Conservation (phyloP, 2,329 filamentous ascomycete genomes). For the Purpureocillium lavendulum region DNA sequence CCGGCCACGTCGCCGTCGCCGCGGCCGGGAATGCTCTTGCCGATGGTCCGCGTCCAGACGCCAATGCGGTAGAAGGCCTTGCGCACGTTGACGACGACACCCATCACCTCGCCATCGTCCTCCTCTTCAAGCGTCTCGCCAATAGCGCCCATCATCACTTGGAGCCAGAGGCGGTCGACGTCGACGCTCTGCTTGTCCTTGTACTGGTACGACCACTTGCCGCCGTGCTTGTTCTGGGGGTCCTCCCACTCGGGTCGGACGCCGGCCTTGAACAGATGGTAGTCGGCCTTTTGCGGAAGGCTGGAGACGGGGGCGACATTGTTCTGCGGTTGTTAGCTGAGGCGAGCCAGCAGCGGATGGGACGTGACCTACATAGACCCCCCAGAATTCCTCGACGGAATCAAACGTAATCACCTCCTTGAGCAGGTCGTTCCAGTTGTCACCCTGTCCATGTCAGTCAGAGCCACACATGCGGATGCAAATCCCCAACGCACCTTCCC, state of each 20-base stretch:
- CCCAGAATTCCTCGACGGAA: constrained; percentile 99
- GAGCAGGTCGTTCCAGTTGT: constrained; percentile 97
- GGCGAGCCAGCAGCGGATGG: constrained; percentile 7
- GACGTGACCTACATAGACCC: constrained; percentile 82
- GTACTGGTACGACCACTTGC: constrained; percentile 98
- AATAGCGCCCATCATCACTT: constrained; percentile 93
- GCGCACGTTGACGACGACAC: constrained; percentile 96
- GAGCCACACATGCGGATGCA: constrained; percentile 4
- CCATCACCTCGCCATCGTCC: constrained; percentile 95
- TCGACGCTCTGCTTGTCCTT: constrained; percentile 89
- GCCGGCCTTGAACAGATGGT: constrained; percentile 97
- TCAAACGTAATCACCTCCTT: constrained; percentile 99
- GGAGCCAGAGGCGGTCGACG: constrained; percentile 93
- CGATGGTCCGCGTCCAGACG: constrained; percentile 92
- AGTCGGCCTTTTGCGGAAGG: constrained; percentile 94
- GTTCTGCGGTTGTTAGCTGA: constrained; percentile 54
- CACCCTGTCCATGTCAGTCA: constrained; percentile 48
- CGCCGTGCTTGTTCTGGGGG: constrained; percentile 95
- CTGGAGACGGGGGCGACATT: constrained; percentile 96
- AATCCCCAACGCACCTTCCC: constrained; percentile 60
- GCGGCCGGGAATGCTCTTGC: constrained; percentile 71
- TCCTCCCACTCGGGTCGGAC: constrained; percentile 99
- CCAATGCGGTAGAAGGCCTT: constrained; percentile 98
- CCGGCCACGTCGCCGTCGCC: constrained; percentile 65
- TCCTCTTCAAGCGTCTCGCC: constrained; percentile 96